phyloP scores from a whole-genome alignment of 179 eudicot genomes.

The Carnegiea gigantea region DNA sequence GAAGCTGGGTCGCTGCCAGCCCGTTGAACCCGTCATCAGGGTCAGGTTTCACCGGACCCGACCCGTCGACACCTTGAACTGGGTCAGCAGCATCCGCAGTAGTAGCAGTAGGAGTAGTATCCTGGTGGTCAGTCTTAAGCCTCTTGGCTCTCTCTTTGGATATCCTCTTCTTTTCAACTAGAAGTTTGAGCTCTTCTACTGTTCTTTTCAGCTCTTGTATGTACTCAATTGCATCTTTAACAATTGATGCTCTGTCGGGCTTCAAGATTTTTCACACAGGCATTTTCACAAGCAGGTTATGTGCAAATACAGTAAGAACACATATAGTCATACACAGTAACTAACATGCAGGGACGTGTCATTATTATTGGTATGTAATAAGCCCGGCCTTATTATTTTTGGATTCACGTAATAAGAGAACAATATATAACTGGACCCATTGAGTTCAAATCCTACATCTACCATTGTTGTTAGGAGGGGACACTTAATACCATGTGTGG shows the following conservation, averaged over 20 bases:
- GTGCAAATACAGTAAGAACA: neutral
- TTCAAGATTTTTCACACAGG: conserved; percentile 17
- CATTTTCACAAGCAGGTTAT: neutral
- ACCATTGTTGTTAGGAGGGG: too few species aligned
- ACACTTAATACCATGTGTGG: too few species aligned
- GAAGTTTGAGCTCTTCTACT: conserved; percentile 61
- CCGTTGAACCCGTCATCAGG: conserved; percentile 46
- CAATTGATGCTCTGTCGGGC: conserved; percentile 79
- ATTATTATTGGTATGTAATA: too few species aligned
- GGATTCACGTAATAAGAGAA: neutral
- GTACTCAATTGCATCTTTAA: conserved; percentile 70
- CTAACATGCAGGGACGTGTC: neutral
- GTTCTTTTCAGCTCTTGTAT: conserved; percentile 70
- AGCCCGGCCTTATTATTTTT: too few species aligned
- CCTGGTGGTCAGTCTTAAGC: conserved; percentile 33
- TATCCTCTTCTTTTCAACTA: conserved; percentile 67
- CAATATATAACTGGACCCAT: too few species aligned
- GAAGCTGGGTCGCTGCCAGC: conserved; percentile 34
- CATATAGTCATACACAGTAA: neutral
- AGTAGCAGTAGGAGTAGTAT: neutral
- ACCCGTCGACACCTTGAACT: conserved; percentile 26
- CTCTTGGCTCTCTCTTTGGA: conserved; percentile 36
- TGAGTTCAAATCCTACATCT: too few species aligned
- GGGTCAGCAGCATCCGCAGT: conserved; percentile 14
- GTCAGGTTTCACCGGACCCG: conserved; percentile 39